These are phyloP conservation scores for Sextonia rubra DNA, from an alignment of 164 flowering plant genomes.

Conservation along the genomic window DNA sequence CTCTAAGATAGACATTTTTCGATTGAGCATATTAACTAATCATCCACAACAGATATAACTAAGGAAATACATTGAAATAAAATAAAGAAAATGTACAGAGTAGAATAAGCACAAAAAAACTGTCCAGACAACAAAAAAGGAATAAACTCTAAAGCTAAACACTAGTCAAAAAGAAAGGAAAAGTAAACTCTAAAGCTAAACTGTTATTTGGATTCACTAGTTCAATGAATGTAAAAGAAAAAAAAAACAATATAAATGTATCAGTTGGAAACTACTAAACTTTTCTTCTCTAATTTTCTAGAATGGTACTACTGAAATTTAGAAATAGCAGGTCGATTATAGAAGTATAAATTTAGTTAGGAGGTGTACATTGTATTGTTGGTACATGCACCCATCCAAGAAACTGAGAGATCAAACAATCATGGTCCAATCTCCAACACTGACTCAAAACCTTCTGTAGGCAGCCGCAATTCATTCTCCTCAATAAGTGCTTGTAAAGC, in stretches of 20 bases:
- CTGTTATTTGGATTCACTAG: slow-evolving; percentile 7
- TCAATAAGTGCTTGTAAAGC: slow-evolving; percentile 8
- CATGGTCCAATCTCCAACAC: neutral
- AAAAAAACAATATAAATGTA: neutral
- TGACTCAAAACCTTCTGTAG: neutral
- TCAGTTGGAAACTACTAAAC: slow-evolving; percentile 17
- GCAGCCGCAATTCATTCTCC: slow-evolving; percentile 17
- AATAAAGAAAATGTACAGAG: too few relatives aligned
- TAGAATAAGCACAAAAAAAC: too few relatives aligned
- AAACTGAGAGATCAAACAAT: neutral
- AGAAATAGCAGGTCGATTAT: neutral
- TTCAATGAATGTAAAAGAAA: slow-evolving; percentile 8
- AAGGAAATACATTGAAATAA: too few relatives aligned
- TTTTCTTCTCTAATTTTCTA: neutral
- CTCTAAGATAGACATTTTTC: too few relatives aligned
- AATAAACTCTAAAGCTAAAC: too few relatives aligned
- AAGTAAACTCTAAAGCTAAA: slow-evolving; percentile 6
- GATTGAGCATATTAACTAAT: too few relatives aligned
- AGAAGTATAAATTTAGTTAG: slow-evolving; percentile 13
- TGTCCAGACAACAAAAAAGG: too few relatives aligned
- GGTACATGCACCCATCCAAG: slow-evolving; percentile 9
- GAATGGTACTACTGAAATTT: slow-evolving; percentile 9
- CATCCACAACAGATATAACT: too few relatives aligned
- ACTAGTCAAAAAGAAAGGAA: too few relatives aligned
- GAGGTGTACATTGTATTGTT: slow-evolving; percentile 20